Evolutionary conservation across 73 alveolate species (phyloP).

Genomic region (Strombidium stylifer): DNA sequence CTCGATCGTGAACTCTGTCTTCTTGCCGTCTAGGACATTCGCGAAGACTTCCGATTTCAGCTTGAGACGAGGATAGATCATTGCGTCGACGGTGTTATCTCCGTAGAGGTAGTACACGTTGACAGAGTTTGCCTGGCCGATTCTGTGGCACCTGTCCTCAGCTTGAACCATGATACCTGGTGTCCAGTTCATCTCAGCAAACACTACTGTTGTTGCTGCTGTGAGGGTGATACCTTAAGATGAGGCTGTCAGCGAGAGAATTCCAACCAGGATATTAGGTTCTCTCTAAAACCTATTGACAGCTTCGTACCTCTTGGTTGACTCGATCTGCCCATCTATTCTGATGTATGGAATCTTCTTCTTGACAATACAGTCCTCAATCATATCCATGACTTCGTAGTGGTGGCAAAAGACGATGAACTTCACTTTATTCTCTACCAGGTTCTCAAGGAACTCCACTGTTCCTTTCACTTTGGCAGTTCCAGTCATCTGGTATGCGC

Average conservation of each 20-base stretch:
- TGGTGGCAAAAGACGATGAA: slow-evolving; percentile 93
- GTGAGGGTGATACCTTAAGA: slow-evolving; percentile 95
- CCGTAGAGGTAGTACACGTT: slow-evolving; percentile 85
- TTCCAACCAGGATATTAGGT: slow-evolving; percentile 77
- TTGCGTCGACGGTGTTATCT: slow-evolving; percentile 80
- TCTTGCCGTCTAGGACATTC: background rate
- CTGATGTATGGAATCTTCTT: slow-evolving; percentile 65
- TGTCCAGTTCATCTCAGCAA: slow-evolving; percentile 93
- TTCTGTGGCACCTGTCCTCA: slow-evolving; percentile 91
- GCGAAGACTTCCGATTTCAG: background rate
- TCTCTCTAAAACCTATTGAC: slow-evolving; percentile 84
- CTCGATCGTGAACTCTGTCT: background rate
- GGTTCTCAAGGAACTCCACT: slow-evolving; percentile 72
- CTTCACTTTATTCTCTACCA: slow-evolving; percentile 78
- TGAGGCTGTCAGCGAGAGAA: slow-evolving; percentile 77
- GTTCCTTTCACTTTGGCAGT: slow-evolving; percentile 88
- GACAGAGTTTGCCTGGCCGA: slow-evolving; percentile 77
- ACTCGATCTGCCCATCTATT: slow-evolving; percentile 84
- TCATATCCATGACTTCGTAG: slow-evolving; percentile 72
- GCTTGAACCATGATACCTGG: slow-evolving; percentile 85
- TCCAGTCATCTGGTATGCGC: slow-evolving; percentile 85
- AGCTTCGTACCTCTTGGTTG: slow-evolving; percentile 73
- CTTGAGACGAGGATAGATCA: background rate
- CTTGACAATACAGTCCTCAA: slow-evolving; percentile 67
- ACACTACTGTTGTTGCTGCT: slow-evolving; percentile 95